Evolutionary conservation across 805 yeast species (phyloP), one percentile per base, ranked within the genome.

Genomic region (Yamadazyma laniorum): DNA sequence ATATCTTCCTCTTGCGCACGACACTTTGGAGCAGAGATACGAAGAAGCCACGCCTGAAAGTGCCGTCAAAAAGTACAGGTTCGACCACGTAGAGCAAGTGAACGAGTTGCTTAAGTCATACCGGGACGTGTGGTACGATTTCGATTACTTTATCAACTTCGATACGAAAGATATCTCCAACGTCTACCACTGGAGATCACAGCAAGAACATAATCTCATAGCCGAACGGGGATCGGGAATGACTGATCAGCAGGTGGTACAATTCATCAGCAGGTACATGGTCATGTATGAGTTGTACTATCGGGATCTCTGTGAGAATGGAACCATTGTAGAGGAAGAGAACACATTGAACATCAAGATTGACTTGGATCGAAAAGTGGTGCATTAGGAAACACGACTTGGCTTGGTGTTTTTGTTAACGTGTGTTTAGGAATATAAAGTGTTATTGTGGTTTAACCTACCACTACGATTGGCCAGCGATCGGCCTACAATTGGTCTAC

Each of bases 221-320:
- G 35, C 39, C 13, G 36, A 44, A 7, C 67, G 59, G 17, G 96
- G 95, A 0, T 36, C 50, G 1, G 98, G 98, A 0, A 90, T 93
- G 98, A 61, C 82, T 2, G 93, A 85, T 48, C 69, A 55, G 1
- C 74, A 82, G 49, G 96, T 91, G 4, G 59, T 48, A 7, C 46
- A 46, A 14, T 93, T 93, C 66, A 82, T 91, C 8, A 78, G 82
- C 43, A 73, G 95, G 43, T 91, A 91, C 59, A 83, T 85, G 88
- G 95, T 95, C 1, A 76, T 83, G 25, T 91, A 91, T 51, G 74
- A 77, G 44, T 52, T 90, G 15, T 93, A 85, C 56, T 82, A 77
- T 51, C 62, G 63, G 9, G 56, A 64, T 1, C 59, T 80, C 55
- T 62, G 69, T 43, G 14, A n/a, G 18, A 22, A 23, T 3, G 40